Conservation (phyloP, 768 basidiomycete genomes). For the Phylloporus scabripes region DNA sequence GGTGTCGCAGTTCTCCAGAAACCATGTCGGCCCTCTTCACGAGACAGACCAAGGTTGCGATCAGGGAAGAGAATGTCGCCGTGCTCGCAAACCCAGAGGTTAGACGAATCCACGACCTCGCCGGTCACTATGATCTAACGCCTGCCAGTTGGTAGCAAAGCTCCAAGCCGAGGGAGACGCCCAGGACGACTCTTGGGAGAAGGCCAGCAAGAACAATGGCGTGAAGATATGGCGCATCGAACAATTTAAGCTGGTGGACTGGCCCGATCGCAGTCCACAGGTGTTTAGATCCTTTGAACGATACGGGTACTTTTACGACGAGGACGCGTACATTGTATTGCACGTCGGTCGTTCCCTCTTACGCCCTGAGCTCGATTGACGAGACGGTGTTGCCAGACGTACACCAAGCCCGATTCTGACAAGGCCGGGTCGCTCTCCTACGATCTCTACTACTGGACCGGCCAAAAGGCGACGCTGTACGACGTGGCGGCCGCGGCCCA, state of each 20-base stretch:
- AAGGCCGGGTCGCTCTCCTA: constrained; percentile 36
- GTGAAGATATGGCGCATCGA: constrained; percentile 58
- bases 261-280: constrained; percentile 6
- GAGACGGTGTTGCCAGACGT: constrained; percentile 38
- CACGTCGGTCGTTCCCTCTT: constrained; percentile 34
- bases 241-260: constrained; percentile 43
- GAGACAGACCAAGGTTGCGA: constrained; percentile 33
- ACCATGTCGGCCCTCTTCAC: constrained; percentile 7
- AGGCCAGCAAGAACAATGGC: constrained; percentile 39
- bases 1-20: constrained; percentile 1
- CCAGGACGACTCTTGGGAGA: constrained; percentile 45
- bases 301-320: constrained; percentile 54
- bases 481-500: constrained; percentile 60
- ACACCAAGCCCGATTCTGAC: constrained; percentile 47
- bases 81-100: constrained; percentile 54
- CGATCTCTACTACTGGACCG: constrained; percentile 64
- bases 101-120: constrained; percentile 18
- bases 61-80: constrained; percentile 59
- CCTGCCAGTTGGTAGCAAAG: constrained; percentile 38
- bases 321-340: constrained; percentile 62
- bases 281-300: constrained; percentile 25
- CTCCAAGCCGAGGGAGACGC: constrained; percentile 45
- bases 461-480: constrained; percentile 52
- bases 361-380: not conserved
- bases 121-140: not conserved